Percentiles rank a stretch among this genome's conserved stretches.
Evolutionary conservation across 176 grass and related monocot species (phyloP).

Genomic region (Juncus effusus): DNA sequence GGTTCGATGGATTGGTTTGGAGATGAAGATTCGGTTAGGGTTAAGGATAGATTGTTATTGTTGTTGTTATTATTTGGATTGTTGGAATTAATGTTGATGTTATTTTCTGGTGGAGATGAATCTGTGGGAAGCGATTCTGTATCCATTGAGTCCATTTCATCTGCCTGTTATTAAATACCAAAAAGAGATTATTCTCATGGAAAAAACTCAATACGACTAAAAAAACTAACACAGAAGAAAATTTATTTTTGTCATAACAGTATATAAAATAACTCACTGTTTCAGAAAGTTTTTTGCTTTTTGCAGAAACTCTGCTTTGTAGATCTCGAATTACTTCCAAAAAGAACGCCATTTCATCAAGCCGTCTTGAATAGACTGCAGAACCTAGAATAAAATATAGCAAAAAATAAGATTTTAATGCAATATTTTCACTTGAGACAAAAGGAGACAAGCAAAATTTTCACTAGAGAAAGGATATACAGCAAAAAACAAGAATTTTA

Average conservation of each 20-base stretch:
- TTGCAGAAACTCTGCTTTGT: conserved; percentile 54
- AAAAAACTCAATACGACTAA: background rate
- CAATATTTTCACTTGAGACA: conserved; percentile 24
- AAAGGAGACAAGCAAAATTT: conserved; percentile 22
- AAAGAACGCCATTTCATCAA: conserved; percentile 89
- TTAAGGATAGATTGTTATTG: conserved; percentile 37
- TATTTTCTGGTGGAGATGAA: conserved; percentile 40
- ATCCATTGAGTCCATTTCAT: conserved; percentile 52
- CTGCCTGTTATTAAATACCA: conserved; percentile 47
- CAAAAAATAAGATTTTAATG: background rate
- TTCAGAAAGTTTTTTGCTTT: conserved; percentile 45
- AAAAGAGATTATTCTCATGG: conserved; percentile 9
- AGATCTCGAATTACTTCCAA: conserved; percentile 78
- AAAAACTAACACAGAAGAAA: too few relatives aligned
- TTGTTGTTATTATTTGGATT: conserved; percentile 41
- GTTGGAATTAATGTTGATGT: background rate
- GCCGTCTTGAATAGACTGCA: conserved; percentile 50
- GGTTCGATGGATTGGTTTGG: conserved; percentile 26
- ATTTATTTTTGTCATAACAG: too few relatives aligned
- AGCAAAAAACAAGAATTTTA: conserved; percentile 25
- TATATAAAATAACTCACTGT: conserved; percentile 39
- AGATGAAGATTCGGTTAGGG: conserved; percentile 47
- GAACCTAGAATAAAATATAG: conserved; percentile 17
- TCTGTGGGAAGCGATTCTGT: conserved; percentile 38
- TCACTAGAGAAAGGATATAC: conserved; percentile 16